Evolutionary conservation across 225 moss, liverwort and hornwort genomes (phyloP).

Genomic region (Lunularia cruciata): DNA sequence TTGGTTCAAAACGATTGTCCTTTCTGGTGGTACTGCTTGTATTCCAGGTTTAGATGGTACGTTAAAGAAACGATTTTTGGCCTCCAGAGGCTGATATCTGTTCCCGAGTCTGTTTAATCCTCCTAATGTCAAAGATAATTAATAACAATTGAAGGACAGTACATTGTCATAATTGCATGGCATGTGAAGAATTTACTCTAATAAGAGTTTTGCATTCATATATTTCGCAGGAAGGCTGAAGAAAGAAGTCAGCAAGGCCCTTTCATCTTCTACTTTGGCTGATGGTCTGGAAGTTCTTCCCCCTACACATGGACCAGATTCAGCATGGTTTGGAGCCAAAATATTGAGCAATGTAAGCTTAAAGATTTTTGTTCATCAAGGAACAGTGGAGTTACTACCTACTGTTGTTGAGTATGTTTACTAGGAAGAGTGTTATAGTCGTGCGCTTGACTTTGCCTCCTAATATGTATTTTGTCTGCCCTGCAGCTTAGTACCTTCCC

Average conservation of each 20-base stretch:
- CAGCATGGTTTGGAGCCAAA: conserved; percentile 68
- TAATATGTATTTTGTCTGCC: neutral
- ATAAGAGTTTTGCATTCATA: too few species aligned
- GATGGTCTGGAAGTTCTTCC: conserved; percentile 46
- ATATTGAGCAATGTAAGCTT: conserved; percentile 49
- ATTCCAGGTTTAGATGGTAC: conserved; percentile 60
- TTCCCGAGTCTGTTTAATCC: neutral
- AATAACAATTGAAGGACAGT: too few species aligned
- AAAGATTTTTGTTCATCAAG: neutral
- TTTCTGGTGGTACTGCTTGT: conserved; percentile 62
- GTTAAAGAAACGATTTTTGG: too few species aligned
- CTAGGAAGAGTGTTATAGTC: too few species aligned
- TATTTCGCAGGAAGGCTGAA: conserved; percentile 50
- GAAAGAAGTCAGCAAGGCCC: conserved; percentile 48
- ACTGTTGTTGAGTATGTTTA: neutral
- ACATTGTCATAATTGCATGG: too few species aligned
- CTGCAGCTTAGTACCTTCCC: conserved; percentile 59
- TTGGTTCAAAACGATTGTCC: conserved; percentile 62
- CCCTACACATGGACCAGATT: conserved; percentile 51
- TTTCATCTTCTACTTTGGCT: conserved; percentile 33
- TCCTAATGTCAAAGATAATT: too few species aligned
- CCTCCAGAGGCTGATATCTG: conserved; percentile 21
- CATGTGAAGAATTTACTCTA: too few species aligned
- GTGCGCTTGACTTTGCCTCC: neutral
- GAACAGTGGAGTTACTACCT: neutral